These are phyloP conservation scores for Rhodocollybia butyracea DNA, from an alignment of 768 basidiomycete genomes.

Conservation along the genomic window DNA sequence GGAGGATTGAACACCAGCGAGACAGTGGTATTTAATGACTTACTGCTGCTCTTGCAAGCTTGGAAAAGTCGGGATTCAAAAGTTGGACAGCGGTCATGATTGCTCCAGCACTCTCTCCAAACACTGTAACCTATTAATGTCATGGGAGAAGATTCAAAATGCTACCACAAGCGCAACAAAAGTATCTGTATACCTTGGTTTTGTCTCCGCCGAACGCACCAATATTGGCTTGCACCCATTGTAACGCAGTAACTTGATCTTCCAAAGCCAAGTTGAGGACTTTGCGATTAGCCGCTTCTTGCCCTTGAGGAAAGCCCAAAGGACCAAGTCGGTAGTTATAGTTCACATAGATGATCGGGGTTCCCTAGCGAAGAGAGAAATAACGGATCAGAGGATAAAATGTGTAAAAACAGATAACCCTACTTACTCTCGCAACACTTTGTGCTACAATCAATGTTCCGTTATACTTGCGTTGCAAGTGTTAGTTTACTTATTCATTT, in stretches of 20 bases:
- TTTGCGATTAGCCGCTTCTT: constrained; percentile 20
- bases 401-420: background rate
- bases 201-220: constrained; percentile 6
- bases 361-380: constrained; percentile 10
- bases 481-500: too few species aligned
- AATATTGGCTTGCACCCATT: constrained; percentile 29
- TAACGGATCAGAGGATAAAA: background rate
- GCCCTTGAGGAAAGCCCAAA: constrained; percentile 35
- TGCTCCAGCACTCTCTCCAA: constrained; percentile 57
- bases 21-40: constrained; percentile 2
- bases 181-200: background rate
- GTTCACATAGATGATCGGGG: constrained; percentile 37
- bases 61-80: constrained; percentile 27
- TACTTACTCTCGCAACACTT: constrained; percentile 31
- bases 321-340: constrained; percentile 40
- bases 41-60: constrained; percentile 16
- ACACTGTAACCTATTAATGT: constrained; percentile 40
- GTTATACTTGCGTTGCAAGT: constrained; percentile 29
- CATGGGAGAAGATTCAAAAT: background rate
- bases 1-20: background rate
- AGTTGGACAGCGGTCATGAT: constrained; percentile 36
- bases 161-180: background rate
- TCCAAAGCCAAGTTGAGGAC: constrained; percentile 25
- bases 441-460: constrained; percentile 36
- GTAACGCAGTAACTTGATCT: constrained; percentile 23